Base-by-base conservation (phyloP, 129 eudicot genomes). In the Centaurea solstitialis region DNA sequence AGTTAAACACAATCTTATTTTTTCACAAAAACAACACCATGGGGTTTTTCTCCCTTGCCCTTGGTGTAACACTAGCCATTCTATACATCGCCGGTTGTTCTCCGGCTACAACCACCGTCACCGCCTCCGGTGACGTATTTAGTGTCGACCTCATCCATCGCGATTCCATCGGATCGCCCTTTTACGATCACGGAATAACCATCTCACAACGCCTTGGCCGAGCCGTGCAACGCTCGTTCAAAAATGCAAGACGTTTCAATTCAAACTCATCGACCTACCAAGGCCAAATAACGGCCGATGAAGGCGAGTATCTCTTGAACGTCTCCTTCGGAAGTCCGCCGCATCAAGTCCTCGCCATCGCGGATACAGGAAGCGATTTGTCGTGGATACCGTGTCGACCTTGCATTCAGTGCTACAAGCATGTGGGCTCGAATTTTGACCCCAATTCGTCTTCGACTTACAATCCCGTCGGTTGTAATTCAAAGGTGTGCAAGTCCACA, bases 311-410 rank as follows among this genome's bases (percentile, higher is more conserved):
- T 82, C 86, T 86, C 45, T 9, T 86, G 71, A 86, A 77, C 78
- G 21, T 86, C 45, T 81, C 89, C 2, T 65, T 38, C 9, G 86
- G 89, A 47, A 61, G 62, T 35, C 86, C 86, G 15, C 57, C 86
- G 8, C 80, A 76, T 57, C 68, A 68, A 68, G 65, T 74, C 72
- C 68, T 86, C 4, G 86, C 86, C 6, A 78, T 78, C 1, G 85
- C 86, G 0, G 86, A 86, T 41, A 81, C 85, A 0, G 90, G 85
- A 50, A 87, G 87, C 39, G 87, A 87, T 53, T 21, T 83, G 18
- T 26, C 76, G 0, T 87, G 90, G 90, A 83, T 74, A 35, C 90
- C 76, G 3, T 83, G 90, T 53, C 28, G 39, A n/a, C 90, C 90
- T 53, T 87, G 90, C 57, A 26, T 38, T 0, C 5, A 75, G 9